Base-by-base conservation (phyloP, 176 grass and related monocot genomes). In the Eleusine coracana region DNA sequence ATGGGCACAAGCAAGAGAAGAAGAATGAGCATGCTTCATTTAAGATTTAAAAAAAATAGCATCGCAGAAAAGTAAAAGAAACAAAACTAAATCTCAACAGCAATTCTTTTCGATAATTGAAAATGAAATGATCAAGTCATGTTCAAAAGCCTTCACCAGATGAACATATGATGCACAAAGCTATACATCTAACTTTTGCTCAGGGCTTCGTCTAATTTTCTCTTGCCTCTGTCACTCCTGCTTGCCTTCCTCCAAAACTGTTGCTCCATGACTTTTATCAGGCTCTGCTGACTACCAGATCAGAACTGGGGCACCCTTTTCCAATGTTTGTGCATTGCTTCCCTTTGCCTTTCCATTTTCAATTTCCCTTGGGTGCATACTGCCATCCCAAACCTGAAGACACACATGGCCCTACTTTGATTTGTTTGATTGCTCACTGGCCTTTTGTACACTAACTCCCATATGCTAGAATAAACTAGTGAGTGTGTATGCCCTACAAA, bases 231-330 rank as follows among this genome's bases (percentile, higher is more conserved):
- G 61, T 83, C 45, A 71, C 42, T 36, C 48, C 10, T 15, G 48
- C 48, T 59, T 80, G 65, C 42, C 59, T 50, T 64, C 31, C 28
- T 77, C 38, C 75, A 63, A 70, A 85, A 81, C 71, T 85, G 87
- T 89, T 65, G 34, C 44, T 66, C 73, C 11, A 77, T 86, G 83
- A 89, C 88, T 86, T 89, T 89, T 77, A 89, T 89, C 78, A 89
- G 77, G 83, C 78, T 82, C 66, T 86, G 78, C 78, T 77, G 79
- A 63, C 45, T 42, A 63, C 37, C 70, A 70, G 66, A 81, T 69
- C 77, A 81, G 77, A 71, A 71, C 72, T 77, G 56, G 82, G 64
- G 46, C 66, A 82, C 68, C 78, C 88, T 89, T 89, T 86, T 73
- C 88, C 83, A 39, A 85, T 76, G 71, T 78, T 64, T 70, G 82